These are phyloP conservation scores for Xylariaceae sp. DNA, from an alignment of 2,329 filamentous ascomycete genomes.

Conservation along the genomic window DNA sequence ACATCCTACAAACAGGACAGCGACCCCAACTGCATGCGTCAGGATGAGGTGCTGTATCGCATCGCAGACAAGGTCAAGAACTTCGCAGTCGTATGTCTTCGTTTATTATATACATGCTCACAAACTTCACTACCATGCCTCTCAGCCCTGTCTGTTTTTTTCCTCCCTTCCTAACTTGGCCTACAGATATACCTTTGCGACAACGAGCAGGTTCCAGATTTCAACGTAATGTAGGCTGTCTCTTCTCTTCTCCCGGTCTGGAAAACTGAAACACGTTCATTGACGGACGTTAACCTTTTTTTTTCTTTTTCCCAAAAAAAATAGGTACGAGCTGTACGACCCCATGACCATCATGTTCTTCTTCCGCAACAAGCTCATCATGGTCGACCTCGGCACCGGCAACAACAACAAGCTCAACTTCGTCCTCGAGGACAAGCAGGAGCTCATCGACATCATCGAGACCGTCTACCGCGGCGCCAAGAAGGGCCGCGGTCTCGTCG, in stretches of 20 bases:
- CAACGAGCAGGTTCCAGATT: slow-evolving; percentile 83
- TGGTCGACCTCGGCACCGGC: slow-evolving; percentile 94
- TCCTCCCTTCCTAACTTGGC: too few relatives aligned
- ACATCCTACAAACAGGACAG: slow-evolving; percentile 67
- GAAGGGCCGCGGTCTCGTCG: slow-evolving; percentile 93
- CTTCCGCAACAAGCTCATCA: slow-evolving; percentile 98
- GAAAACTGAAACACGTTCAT: too few relatives aligned
- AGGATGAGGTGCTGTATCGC: slow-evolving; percentile 91
- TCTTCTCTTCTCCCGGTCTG: not conserved
- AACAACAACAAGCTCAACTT: slow-evolving; percentile 99
- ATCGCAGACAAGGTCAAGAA: slow-evolving; percentile 93
- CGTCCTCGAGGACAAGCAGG: slow-evolving; percentile 95
- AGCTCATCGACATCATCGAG: slow-evolving; percentile 97
- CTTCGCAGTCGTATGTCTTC: slow-evolving; percentile 56
- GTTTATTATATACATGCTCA: not conserved
- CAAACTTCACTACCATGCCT: not conserved
- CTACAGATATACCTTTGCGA: slow-evolving; percentile 82
- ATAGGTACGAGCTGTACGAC: slow-evolving; percentile 74
- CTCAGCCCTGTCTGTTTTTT: too few relatives aligned
- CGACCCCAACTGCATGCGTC: slow-evolving; percentile 66
- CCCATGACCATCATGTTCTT: slow-evolving; percentile 96
- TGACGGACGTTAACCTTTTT: too few relatives aligned
- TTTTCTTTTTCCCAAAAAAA: too few relatives aligned
- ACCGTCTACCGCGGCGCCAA: slow-evolving; percentile 98
- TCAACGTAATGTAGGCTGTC: slow-evolving; percentile 69